These are phyloP conservation scores for Euphorbia celastroides DNA, from an alignment of 441 rosid genomes.

Conservation along the genomic window DNA sequence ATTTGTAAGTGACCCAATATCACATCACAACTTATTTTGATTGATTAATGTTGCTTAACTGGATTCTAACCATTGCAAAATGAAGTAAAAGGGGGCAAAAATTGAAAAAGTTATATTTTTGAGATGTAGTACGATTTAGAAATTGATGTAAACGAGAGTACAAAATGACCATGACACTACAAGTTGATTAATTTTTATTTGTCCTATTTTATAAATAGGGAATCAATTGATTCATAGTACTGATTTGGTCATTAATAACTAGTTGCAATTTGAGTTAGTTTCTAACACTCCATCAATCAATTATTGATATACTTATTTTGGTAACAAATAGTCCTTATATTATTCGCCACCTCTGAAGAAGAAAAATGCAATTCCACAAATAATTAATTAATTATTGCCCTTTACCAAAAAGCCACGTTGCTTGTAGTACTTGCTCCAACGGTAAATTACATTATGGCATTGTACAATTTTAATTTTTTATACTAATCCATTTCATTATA, in stretches of 20 bases:
- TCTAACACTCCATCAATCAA: neutral
- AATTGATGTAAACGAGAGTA: neutral
- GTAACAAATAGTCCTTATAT: neutral
- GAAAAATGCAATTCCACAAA: neutral
- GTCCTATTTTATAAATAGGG: neutral
- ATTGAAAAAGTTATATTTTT: neutral
- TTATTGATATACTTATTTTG: neutral
- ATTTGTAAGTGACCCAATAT: neutral
- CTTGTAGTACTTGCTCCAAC: too few relatives aligned
- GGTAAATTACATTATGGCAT: too few relatives aligned
- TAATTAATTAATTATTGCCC: too few relatives aligned
- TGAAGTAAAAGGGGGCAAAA: neutral
- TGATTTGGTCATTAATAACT: neutral
- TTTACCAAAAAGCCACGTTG: too few relatives aligned
- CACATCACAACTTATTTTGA: neutral
- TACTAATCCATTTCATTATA: too few relatives aligned
- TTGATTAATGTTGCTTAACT: neutral
- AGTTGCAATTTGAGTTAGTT: neutral
- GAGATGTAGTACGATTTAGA: slow-evolving; percentile 1
- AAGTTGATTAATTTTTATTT: neutral
- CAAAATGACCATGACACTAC: neutral
- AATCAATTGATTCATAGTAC: slow-evolving; percentile 1
- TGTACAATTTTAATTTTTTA: too few relatives aligned
- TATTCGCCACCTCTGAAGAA: neutral
- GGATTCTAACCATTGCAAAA: neutral